A percentile compares a stretch with the other conserved stretches of the same genome.
These are phyloP conservation scores for Eucalyptus tenuipes DNA, from an alignment of 345 rosid genomes.

Conservation along the genomic window DNA sequence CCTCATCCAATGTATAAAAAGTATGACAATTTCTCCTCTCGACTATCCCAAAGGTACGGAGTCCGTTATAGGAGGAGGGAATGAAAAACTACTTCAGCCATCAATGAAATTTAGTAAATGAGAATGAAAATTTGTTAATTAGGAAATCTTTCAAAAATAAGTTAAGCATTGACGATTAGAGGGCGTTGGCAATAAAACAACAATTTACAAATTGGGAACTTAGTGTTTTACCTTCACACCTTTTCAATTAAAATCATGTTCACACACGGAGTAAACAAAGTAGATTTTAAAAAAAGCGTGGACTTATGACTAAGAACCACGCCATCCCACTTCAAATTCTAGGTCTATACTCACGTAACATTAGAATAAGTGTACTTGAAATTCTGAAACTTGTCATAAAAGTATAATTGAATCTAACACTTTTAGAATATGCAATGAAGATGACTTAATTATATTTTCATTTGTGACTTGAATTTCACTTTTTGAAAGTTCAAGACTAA, in stretches of 20 bases:
- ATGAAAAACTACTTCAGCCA: not conserved
- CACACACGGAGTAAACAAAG: not conserved
- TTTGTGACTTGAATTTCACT: too few species aligned
- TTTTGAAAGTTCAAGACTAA: too few species aligned
- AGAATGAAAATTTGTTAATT: not conserved
- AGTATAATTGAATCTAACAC: too few species aligned
- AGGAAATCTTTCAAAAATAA: not conserved
- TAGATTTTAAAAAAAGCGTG: not conserved
- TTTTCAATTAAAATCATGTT: not conserved
- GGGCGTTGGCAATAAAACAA: not conserved
- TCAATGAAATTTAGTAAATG: not conserved
- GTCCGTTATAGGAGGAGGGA: not conserved
- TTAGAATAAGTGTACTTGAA: not conserved
- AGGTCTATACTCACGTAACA: not conserved
- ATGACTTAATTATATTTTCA: too few species aligned
- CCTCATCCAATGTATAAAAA: conserved; percentile 76
- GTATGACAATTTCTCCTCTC: conserved; percentile 82
- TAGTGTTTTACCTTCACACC: not conserved
- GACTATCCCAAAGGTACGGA: not conserved
- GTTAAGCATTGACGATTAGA: not conserved
- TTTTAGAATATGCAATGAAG: too few species aligned
- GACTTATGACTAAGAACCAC: not conserved
- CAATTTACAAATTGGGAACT: not conserved
- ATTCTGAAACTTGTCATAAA: too few species aligned
- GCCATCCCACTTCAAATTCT: not conserved